Evolutionary conservation across 2,329 filamentous ascomycete genomes (phyloP).

Genomic region (Aureobasidium sp.): DNA sequence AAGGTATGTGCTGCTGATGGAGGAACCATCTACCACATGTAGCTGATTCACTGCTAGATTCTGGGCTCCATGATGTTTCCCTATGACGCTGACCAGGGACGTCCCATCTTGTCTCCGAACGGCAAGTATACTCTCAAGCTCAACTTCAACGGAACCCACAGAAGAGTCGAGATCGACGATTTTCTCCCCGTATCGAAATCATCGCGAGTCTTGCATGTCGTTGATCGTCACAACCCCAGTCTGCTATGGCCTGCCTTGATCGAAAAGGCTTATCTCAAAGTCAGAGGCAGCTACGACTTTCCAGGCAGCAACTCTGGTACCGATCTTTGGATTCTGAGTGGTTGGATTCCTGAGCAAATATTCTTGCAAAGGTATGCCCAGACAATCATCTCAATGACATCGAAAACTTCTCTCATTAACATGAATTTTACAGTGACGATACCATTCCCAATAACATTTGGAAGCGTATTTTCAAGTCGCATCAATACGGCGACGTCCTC

Average conservation of each 20-base stretch:
- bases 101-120: constrained; percentile 59
- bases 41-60: constrained; percentile 40
- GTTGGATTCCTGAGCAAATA: constrained; percentile 95
- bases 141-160: constrained; percentile 90
- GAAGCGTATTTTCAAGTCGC: constrained; percentile 65
- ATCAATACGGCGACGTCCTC: constrained; percentile 69
- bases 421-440: constrained; percentile 51
- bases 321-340: constrained; percentile 83
- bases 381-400: background rate
- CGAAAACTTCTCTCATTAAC: background rate
- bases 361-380: constrained; percentile 63
- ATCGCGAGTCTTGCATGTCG: constrained; percentile 70
- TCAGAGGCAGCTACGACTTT: constrained; percentile 93
- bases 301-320: constrained; percentile 96
- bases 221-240: constrained; percentile 73
- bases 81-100: constrained; percentile 49
- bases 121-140: constrained; percentile 90
- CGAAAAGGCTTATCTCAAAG: constrained; percentile 94
- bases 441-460: constrained; percentile 68
- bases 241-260: constrained; percentile 85
- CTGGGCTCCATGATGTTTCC: constrained; percentile 68
- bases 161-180: constrained; percentile 83
- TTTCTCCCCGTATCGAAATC: constrained; percentile 70
- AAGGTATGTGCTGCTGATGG: constrained; percentile 43
- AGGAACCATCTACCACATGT: background rate